Evolutionary conservation across 345 rosid genomes (phyloP), one percentile per base, ranked within the genome.

Genomic region (Bretschneidera sinensis): DNA sequence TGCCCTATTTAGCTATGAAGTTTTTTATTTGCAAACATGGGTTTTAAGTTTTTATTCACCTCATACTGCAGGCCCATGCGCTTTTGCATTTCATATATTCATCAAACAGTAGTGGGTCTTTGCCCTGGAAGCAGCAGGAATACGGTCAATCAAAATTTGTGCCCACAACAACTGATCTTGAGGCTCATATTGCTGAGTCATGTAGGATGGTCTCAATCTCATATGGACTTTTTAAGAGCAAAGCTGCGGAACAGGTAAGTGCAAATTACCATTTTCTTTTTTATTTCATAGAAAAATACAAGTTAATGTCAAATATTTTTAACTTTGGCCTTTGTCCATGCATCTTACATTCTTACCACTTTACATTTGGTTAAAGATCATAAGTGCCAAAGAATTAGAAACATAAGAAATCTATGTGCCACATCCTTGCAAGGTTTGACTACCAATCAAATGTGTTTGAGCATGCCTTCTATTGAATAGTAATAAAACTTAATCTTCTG

Each of bases 161-260:
- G 51, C 63, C 81, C 28, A 50, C 71, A 22, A 66, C 69, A 60
- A 50, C 67, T 60, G 81, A 86, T 66, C 80, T 90, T 2, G 91
- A 78, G 71, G 81, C 84, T 67, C 80, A 61, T 48, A 76, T 94
- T 72, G 88, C 84, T 0, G 86, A 86, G 73, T 88, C 99, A 17
- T 90, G 89, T 80, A 87, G 74, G 66, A 75, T 85, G 86, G 99
- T 88, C 69, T 83, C 85, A 14, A 67, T 85, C 50, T 69, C 92
- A 15, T 94, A 84, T 63, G 81, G 73, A 61, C 67, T 68, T 64
- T 94, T 94, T 64, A 90, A 90, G 79, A 76, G 63, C 68, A 82
- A 82, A 71, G 84, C 95, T 43, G 87, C 88, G 31, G 92, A 88
- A 62, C 92, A 90, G 84, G 97, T 87, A 55, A 75, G 71, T 72